Conservation (phyloP, 169 alveolate species). For the Eimeria maxima region DNA sequence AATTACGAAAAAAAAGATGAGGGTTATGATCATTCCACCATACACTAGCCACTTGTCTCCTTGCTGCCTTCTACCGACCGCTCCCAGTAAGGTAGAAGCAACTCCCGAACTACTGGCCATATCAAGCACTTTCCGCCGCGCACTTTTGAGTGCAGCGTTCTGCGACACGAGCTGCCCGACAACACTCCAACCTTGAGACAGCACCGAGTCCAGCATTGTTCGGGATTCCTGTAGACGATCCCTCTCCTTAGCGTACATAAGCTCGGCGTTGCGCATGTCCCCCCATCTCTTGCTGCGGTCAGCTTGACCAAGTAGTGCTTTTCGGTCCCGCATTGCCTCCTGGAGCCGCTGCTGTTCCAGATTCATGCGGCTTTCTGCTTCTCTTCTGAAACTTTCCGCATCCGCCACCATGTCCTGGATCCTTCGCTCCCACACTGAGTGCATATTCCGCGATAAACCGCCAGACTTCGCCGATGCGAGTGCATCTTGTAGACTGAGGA, state of each 20-base stretch:
- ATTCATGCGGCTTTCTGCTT: slow-evolving; percentile 74
- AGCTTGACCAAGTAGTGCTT: slow-evolving; percentile 56
- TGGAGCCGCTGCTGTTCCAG: slow-evolving; percentile 72
- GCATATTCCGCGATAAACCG: slow-evolving; percentile 27
- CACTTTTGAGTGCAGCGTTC: slow-evolving; percentile 67
- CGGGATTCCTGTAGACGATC: slow-evolving; percentile 77
- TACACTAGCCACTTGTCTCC: slow-evolving; percentile 72
- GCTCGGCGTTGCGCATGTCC: slow-evolving; percentile 72
- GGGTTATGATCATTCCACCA: slow-evolving; percentile 80
- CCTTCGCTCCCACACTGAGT: slow-evolving; percentile 58
- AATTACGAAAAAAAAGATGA: slow-evolving; percentile 79
- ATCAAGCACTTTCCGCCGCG: slow-evolving; percentile 81
- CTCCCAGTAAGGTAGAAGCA: slow-evolving; percentile 77
- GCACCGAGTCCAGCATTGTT: slow-evolving; percentile 73
- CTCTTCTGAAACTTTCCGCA: slow-evolving; percentile 78
- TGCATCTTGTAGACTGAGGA: slow-evolving; percentile 60
- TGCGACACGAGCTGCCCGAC: slow-evolving; percentile 78
- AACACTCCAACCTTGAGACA: slow-evolving; percentile 75
- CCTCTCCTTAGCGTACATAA: slow-evolving; percentile 74
- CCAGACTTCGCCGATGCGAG: slow-evolving; percentile 33
- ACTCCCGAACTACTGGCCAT: slow-evolving; percentile 80
- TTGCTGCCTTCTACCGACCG: slow-evolving; percentile 72
- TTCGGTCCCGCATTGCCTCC: slow-evolving; percentile 72
- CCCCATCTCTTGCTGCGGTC: slow-evolving; percentile 64
- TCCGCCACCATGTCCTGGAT: slow-evolving; percentile 66